Conservation (phyloP, 139 green algal species). For the Tetradesmus lagerheimii region DNA sequence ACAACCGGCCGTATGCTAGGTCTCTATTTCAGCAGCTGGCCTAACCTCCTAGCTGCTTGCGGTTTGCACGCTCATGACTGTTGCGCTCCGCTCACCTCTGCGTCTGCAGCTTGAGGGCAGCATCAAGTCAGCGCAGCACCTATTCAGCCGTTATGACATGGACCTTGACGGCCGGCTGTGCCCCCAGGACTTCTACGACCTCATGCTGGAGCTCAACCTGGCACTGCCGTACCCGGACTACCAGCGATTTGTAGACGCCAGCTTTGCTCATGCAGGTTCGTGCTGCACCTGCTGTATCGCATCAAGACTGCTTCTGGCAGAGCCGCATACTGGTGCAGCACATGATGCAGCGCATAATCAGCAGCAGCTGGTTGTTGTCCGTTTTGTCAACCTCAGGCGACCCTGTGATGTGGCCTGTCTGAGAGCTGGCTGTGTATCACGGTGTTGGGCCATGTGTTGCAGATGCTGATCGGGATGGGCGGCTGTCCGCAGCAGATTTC, state of each 20-base stretch:
- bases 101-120: slow-evolving; percentile 44
- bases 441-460: not conserved
- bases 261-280: slow-evolving; percentile 24
- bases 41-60: not conserved
- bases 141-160: slow-evolving; percentile 53
- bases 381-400: too few relatives aligned
- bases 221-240: slow-evolving; percentile 45
- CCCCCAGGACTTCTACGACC: slow-evolving; percentile 49
- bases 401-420: not conserved
- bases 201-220: slow-evolving; percentile 49
- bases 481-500: slow-evolving; percentile 25
- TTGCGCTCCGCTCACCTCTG: not conserved
- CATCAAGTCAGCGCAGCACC: slow-evolving; percentile 28
- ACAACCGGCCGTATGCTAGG: too few relatives aligned
- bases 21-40: not conserved
- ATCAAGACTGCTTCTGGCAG: not conserved
- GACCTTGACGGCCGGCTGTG: slow-evolving; percentile 30
- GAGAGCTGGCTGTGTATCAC: not conserved
- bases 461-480: slow-evolving; percentile 39
- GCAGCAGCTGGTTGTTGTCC: not conserved
- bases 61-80: not conserved
- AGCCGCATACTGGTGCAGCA: not conserved
- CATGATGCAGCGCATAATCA: too few relatives aligned
- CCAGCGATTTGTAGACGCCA: slow-evolving; percentile 21
- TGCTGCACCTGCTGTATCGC: not conserved